Evolutionary conservation across 176 grass and related monocot species (phyloP).

Genomic region (Tuctoria greenei): DNA sequence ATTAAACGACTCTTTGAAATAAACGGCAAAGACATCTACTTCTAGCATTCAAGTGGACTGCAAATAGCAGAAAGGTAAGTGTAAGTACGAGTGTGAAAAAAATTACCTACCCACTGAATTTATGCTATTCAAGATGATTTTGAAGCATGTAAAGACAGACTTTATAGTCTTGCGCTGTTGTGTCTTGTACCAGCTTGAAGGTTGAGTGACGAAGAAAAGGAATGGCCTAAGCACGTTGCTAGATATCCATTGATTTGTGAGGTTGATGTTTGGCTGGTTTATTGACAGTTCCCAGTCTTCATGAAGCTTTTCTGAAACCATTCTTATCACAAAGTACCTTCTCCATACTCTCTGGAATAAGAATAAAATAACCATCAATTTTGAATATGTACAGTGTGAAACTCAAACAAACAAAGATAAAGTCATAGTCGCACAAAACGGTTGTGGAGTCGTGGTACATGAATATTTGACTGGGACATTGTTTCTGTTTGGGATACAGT

Average conservation of each 20-base stretch:
- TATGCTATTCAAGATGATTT: slow-evolving; percentile 80
- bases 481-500: not conserved
- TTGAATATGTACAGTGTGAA: not conserved
- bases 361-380: slow-evolving; percentile 9
- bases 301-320: slow-evolving; percentile 58
- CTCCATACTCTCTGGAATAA: slow-evolving; percentile 74
- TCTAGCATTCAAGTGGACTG: slow-evolving; percentile 5
- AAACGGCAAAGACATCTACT: not conserved
- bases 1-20: not conserved
- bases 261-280: slow-evolving; percentile 45
- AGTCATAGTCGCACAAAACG: not conserved
- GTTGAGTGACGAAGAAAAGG: slow-evolving; percentile 76
- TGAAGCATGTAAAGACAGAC: slow-evolving; percentile 67
- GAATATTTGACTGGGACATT: not conserved
- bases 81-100: slow-evolving; percentile 15
- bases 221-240: slow-evolving; percentile 78
- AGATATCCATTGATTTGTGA: slow-evolving; percentile 71
- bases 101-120: slow-evolving; percentile 59
- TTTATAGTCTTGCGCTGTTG: slow-evolving; percentile 45
- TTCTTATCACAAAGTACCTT: slow-evolving; percentile 56
- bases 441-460: not conserved
- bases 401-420: slow-evolving; percentile 23
- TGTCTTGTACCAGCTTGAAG: slow-evolving; percentile 53
- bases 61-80: slow-evolving; percentile 16
- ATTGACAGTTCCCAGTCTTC: slow-evolving; percentile 67